These are phyloP conservation scores for Punica granatum DNA, from an alignment of 345 rosid species.

Conservation along the genomic window DNA sequence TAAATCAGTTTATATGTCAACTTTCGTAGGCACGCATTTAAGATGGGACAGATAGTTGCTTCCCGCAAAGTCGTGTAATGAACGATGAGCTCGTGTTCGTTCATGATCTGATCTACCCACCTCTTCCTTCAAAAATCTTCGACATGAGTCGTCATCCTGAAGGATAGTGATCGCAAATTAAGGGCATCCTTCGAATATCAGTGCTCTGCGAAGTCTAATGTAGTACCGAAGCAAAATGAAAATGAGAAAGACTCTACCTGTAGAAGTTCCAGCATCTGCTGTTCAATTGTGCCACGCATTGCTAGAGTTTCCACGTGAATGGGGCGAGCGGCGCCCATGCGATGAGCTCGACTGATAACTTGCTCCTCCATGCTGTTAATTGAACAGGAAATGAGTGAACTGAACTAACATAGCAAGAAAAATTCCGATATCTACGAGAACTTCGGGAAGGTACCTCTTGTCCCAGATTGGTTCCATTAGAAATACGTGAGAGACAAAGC, in stretches of 20 bases:
- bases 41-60: conserved; percentile 63
- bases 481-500: conserved; percentile 83
- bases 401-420: not conserved
- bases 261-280: conserved; percentile 82
- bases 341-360: conserved; percentile 87
- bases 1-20: not conserved
- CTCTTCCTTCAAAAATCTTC: conserved; percentile 45
- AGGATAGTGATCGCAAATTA: not conserved
- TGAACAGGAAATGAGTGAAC: not conserved
- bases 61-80: conserved; percentile 91
- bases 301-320: conserved; percentile 78
- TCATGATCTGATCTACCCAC: conserved; percentile 28
- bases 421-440: not conserved
- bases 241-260: conserved; percentile 29
- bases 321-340: conserved; percentile 91
- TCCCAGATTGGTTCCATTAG: conserved; percentile 99
- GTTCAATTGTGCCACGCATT: conserved; percentile 89
- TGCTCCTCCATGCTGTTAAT: conserved; percentile 83
- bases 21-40: conserved; percentile 48
- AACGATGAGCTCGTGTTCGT: conserved; percentile 37
- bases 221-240: not conserved
- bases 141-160: conserved; percentile 62
- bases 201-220: not conserved
- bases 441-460: conserved; percentile 46
- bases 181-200: not conserved